phyloP scores from a whole-genome alignment of 2,329 filamentous ascomycete genomes.

The Alternaria atra region DNA sequence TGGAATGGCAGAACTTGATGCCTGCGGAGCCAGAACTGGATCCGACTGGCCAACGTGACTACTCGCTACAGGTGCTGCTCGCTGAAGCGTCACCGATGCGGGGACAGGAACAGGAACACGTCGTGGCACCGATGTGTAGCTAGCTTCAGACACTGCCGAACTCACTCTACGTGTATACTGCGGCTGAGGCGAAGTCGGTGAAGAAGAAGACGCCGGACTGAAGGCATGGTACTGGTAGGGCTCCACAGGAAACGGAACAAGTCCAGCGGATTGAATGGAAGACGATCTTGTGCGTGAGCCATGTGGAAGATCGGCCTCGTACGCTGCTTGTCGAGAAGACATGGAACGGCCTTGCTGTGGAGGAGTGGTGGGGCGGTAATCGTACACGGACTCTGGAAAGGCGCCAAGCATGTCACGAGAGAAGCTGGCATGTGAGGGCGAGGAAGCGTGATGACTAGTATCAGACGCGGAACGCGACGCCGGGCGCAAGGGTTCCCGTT shows the following conservation, averaged over 20 bases:
- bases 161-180: constrained; percentile 43
- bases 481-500: constrained; percentile 51
- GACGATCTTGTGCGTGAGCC: constrained; percentile 29
- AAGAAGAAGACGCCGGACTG: constrained; percentile 34
- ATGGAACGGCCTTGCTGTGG: constrained; percentile 28
- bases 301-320: constrained; percentile 23
- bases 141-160: constrained; percentile 32
- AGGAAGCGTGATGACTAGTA: constrained; percentile 31
- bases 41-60: constrained; percentile 36
- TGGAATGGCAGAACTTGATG: constrained; percentile 17
- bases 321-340: constrained; percentile 27
- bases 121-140: constrained; percentile 44
- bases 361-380: constrained; percentile 33
- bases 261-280: constrained; percentile 33
- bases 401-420: constrained; percentile 50
- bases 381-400: constrained; percentile 49
- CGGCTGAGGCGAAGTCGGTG: constrained; percentile 36
- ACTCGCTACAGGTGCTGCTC: constrained; percentile 20
- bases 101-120: constrained; percentile 46
- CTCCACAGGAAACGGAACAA: constrained; percentile 44
- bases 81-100: constrained; percentile 18
- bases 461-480: constrained; percentile 54
- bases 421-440: constrained; percentile 44
- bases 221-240: constrained; percentile 47
- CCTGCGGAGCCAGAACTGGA: constrained; percentile 22